A percentile compares a stretch with the other conserved stretches of the same genome.
Evolutionary conservation across 2,329 filamentous ascomycete genomes (phyloP).

Genomic region (Alternaria novae-zelandiae): DNA sequence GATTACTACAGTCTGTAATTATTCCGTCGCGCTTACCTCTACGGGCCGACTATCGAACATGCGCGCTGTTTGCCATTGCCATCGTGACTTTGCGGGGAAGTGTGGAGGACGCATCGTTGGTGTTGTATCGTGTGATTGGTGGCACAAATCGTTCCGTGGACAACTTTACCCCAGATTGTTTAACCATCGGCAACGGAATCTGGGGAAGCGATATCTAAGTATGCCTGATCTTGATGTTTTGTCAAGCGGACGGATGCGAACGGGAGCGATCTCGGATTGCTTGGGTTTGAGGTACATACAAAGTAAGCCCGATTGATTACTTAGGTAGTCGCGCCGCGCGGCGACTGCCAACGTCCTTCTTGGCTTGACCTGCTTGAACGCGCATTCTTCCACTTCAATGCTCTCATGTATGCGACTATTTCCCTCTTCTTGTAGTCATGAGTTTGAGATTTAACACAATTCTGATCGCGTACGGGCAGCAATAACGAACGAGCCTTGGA

Average conservation of each 20-base stretch:
- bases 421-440: background rate
- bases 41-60: background rate
- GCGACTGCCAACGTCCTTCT: background rate
- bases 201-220: background rate
- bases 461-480: too few species aligned
- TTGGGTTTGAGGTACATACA: background rate
- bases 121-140: conserved; percentile 11
- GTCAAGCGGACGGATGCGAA: background rate
- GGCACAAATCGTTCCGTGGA: conserved; percentile 9
- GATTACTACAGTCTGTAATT: conserved; percentile 3
- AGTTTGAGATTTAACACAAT: background rate
- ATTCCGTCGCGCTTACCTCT: background rate
- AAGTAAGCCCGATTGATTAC: background rate
- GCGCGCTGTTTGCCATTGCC: background rate
- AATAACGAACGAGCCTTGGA: background rate
- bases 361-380: background rate
- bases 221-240: background rate
- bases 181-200: conserved; percentile 2
- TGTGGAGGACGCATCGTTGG: background rate
- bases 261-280: background rate
- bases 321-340: background rate
- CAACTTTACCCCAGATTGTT: background rate
- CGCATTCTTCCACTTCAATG: background rate
- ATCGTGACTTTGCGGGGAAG: conserved; percentile 9
- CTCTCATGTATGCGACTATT: background rate